Evolutionary conservation across 164 flowering plant genomes (phyloP).

Genomic region (Saururus chinensis): DNA sequence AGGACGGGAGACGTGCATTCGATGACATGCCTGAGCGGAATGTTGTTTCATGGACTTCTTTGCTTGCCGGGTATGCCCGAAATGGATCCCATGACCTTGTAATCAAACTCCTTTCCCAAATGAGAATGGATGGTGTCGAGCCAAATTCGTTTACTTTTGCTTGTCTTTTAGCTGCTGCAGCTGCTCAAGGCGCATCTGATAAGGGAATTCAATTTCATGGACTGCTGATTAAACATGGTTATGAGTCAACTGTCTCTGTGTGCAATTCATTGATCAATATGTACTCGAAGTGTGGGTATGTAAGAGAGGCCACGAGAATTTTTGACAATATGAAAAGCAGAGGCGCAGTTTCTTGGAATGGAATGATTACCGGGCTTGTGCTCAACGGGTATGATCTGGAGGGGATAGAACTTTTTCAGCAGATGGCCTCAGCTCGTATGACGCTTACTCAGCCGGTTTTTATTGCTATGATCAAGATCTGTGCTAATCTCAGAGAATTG

Average conservation of each 20-base stretch:
- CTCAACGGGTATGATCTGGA: constrained; percentile 46
- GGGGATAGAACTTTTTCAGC: constrained; percentile 45
- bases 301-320: constrained; percentile 38
- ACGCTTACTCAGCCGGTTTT: constrained; percentile 36
- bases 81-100: constrained; percentile 36
- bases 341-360: constrained; percentile 65
- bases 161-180: constrained; percentile 53
- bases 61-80: constrained; percentile 53
- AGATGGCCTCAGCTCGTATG: constrained; percentile 45
- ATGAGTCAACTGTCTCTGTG: constrained; percentile 29
- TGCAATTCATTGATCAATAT: constrained; percentile 69
- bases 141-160: constrained; percentile 72
- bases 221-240: constrained; percentile 52
- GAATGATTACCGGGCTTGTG: constrained; percentile 59
- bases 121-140: constrained; percentile 47
- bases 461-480: constrained; percentile 43
- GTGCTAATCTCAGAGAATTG: constrained; percentile 44
- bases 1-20: constrained; percentile 46
- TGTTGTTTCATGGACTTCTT: constrained; percentile 84
- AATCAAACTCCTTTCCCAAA: constrained; percentile 27
- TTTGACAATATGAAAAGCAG: constrained; percentile 39
- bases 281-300: constrained; percentile 55
- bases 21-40: constrained; percentile 60
- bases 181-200: constrained; percentile 27
- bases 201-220: constrained; percentile 49